Base-by-base conservation (phyloP, 2,329 filamentous ascomycete species). In the Apiospora kogelbergensis region DNA sequence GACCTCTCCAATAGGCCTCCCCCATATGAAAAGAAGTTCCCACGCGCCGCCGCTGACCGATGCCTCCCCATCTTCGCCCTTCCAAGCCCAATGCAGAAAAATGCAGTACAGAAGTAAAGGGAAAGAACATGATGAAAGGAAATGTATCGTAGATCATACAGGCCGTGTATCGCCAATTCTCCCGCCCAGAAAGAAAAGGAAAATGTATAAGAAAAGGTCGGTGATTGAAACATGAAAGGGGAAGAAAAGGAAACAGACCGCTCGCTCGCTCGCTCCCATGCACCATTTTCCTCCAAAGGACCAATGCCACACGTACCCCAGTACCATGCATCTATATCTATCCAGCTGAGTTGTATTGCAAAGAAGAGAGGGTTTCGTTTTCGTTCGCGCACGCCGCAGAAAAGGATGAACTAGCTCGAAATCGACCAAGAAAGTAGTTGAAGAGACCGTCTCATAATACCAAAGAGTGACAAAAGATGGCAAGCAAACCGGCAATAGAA, bases 191-290 rank as follows among this genome's bases (percentile, higher is more conserved):
- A 22, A 17, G n/a, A 64, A 42, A 68, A 66, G 42, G 30, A 60
- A 64, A 64, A 68, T 69, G 33, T 15, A 15, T 42, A 42, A 66
- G 48, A 66, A 70, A 66, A 60, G 1, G 13, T 60, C 42, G 33
- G 65, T 68, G 64, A 69, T 30, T 64, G 66, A 67, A 64, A 70
- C 9, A 6, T 17, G 15, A 17, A 57, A 26, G 15, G 22, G 11
- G 26, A 30, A 63, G 30, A 33, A 65, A 63, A 30, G 37, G 57
- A 63, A 65, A 53, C 37, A 48, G 33, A 3, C 7, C 33, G 33
- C 33, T 6, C 26, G 42, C 42, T 60, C 26, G 26, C 17, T 60
- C 26, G 17, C 30, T 60, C 9, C 9, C 30, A 60, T 60, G 53
- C 53, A 60, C 9, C 53, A 37, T 60, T n/a, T 60, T 17, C 53